These are phyloP conservation scores for Pleurotus djamor DNA, from an alignment of 768 basidiomycete genomes.

Conservation along the genomic window DNA sequence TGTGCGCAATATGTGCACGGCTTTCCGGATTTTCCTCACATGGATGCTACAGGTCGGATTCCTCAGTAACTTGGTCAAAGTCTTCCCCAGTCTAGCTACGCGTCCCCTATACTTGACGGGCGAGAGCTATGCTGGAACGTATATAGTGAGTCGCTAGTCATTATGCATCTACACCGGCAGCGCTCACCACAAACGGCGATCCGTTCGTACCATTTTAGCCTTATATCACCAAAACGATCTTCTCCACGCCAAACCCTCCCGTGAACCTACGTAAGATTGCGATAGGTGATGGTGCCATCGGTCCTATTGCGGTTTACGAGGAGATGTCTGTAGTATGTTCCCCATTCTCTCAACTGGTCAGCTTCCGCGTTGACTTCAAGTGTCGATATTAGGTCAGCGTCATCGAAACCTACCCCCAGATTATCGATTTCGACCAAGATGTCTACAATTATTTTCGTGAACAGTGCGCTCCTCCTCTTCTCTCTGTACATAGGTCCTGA, in stretches of 20 bases:
- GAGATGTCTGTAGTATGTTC: slow-evolving; percentile 49
- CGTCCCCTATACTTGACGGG: slow-evolving; percentile 71
- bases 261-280: slow-evolving; percentile 66
- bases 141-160: slow-evolving; percentile 44
- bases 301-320: slow-evolving; percentile 44
- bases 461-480: slow-evolving; percentile 45
- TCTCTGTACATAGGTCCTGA: neutral
- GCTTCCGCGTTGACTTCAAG: neutral
- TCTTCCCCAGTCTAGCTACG: slow-evolving; percentile 66
- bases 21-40: slow-evolving; percentile 3
- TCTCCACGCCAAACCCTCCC: slow-evolving; percentile 59
- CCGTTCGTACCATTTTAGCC: slow-evolving; percentile 40
- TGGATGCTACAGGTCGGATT: slow-evolving; percentile 59
- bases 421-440: slow-evolving; percentile 68
- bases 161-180: neutral
- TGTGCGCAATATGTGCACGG: slow-evolving; percentile 25
- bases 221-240: slow-evolving; percentile 73
- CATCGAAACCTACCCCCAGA: slow-evolving; percentile 72
- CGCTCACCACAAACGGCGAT: neutral
- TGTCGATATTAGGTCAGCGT: slow-evolving; percentile 39
- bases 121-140: slow-evolving; percentile 76
- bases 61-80: slow-evolving; percentile 66
- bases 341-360: neutral
- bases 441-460: slow-evolving; percentile 68
- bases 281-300: slow-evolving; percentile 71